Evolutionary conservation across 2,329 filamentous ascomycete genomes (phyloP).

Genomic region (Scytalidium sp.): DNA sequence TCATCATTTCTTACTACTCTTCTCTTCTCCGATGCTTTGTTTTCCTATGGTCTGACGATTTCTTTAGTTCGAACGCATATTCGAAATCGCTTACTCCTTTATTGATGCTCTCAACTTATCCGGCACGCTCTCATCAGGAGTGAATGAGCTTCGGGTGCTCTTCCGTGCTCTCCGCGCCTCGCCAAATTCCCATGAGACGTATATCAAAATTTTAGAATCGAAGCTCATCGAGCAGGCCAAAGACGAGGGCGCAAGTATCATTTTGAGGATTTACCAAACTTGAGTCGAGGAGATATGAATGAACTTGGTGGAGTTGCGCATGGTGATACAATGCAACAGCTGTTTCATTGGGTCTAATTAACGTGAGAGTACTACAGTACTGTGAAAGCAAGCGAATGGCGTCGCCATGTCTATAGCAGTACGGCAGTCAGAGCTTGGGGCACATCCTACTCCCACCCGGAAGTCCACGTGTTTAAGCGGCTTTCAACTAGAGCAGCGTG

Average conservation of each 20-base stretch:
- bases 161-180: conserved; percentile 2
- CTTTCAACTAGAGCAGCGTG: no score
- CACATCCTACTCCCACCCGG: no score
- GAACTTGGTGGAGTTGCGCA: no score
- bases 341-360: neutral
- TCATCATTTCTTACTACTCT: neutral
- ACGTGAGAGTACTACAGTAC: no score
- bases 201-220: neutral
- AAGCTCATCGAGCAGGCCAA: neutral
- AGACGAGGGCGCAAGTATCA: neutral
- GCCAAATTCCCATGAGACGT: neutral
- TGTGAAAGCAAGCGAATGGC: no score
- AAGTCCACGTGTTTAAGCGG: no score
- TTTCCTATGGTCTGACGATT: neutral
- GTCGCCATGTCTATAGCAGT: no score
- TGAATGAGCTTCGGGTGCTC: conserved; percentile 2
- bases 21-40: neutral
- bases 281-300: neutral
- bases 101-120: conserved; percentile 4
- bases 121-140: neutral
- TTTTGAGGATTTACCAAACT: neutral
- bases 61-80: conserved; percentile 4
- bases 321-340: no score
- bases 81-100: conserved; percentile 5
- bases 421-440: no score